A percentile compares a stretch with the other conserved stretches of the same genome.
Conservation (phyloP, 2,329 filamentous ascomycete genomes). For the Venturia asperata region DNA sequence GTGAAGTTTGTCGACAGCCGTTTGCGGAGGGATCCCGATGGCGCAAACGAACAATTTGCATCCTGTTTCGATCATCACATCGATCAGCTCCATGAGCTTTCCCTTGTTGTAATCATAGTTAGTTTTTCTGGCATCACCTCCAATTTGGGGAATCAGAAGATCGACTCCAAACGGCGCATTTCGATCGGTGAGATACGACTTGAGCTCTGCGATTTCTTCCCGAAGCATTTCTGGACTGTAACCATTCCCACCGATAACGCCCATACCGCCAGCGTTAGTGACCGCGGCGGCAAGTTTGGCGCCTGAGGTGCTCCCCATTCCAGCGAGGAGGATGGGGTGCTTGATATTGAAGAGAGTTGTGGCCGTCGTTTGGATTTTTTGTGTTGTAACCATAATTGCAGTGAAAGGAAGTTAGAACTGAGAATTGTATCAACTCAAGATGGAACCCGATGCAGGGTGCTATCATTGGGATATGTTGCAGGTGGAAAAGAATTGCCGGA, state of each 20-base stretch:
- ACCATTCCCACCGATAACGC: constrained; percentile 19
- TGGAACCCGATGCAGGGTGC: neutral
- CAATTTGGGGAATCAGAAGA: constrained; percentile 19
- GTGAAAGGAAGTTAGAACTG: neutral
- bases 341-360: constrained; percentile 17
- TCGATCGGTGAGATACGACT: constrained; percentile 17
- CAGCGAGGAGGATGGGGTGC: constrained; percentile 18
- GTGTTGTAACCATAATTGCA: constrained; percentile 10
- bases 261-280: constrained; percentile 19
- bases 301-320: constrained; percentile 16
- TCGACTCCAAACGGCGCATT: constrained; percentile 19
- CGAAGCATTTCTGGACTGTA: constrained; percentile 19
- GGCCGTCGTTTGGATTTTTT: constrained; percentile 11
- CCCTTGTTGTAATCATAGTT: constrained; percentile 21
- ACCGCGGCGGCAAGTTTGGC: constrained; percentile 18
- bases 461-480: neutral
- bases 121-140: constrained; percentile 16
- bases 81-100: constrained; percentile 19
- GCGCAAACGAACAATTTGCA: constrained; percentile 20
- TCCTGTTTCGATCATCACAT: constrained; percentile 18
- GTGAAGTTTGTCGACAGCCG: constrained; percentile 17
- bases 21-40: constrained; percentile 18
- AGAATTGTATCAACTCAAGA: neutral
- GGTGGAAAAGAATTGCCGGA: neutral
- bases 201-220: constrained; percentile 18